Conservation (phyloP, 192 early-diverging fungal species). For the Coemansia sp. region DNA sequence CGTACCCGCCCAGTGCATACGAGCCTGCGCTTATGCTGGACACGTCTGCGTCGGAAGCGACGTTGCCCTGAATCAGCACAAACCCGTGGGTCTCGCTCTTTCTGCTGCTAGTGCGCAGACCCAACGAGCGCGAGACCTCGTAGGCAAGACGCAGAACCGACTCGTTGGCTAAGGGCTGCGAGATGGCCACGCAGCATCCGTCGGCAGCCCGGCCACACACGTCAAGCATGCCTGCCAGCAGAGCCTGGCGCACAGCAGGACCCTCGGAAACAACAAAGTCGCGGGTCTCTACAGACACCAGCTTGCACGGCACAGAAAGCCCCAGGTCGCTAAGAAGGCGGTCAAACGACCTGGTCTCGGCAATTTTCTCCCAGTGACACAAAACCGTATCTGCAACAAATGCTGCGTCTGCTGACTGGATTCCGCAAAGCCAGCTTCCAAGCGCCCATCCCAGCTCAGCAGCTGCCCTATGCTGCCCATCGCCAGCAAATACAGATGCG, state of each 20-base stretch:
- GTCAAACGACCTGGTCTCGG: not conserved
- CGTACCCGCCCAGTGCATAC: not conserved
- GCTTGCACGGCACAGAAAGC: slow-evolving; percentile 3
- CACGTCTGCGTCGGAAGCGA: slow-evolving; percentile 22
- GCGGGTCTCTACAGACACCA: slow-evolving; percentile 17
- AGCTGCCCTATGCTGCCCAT: not conserved
- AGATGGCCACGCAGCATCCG: slow-evolving; percentile 22
- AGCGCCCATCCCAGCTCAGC: slow-evolving; percentile 40
- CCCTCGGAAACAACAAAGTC: slow-evolving; percentile 29
- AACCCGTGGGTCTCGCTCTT: slow-evolving; percentile 28
- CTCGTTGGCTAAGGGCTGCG: slow-evolving; percentile 28
- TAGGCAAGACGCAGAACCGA: slow-evolving; percentile 41
- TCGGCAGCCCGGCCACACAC: slow-evolving; percentile 27
- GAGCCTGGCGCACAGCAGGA: slow-evolving; percentile 16
- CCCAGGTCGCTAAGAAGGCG: slow-evolving; percentile 10
- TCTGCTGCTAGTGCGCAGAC: slow-evolving; percentile 33
- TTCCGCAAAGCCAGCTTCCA: slow-evolving; percentile 44
- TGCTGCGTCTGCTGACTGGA: not conserved
- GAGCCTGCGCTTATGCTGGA: slow-evolving; percentile 18
- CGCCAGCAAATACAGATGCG: not conserved
- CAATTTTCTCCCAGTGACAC: slow-evolving; percentile 28
- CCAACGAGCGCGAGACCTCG: slow-evolving; percentile 45
- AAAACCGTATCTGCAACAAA: slow-evolving; percentile 21
- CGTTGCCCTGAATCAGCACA: slow-evolving; percentile 29
- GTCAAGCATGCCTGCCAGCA: slow-evolving; percentile 46